Conservation (phyloP, 2,329 filamentous ascomycete genomes). For the Lanzia echinophila region DNA sequence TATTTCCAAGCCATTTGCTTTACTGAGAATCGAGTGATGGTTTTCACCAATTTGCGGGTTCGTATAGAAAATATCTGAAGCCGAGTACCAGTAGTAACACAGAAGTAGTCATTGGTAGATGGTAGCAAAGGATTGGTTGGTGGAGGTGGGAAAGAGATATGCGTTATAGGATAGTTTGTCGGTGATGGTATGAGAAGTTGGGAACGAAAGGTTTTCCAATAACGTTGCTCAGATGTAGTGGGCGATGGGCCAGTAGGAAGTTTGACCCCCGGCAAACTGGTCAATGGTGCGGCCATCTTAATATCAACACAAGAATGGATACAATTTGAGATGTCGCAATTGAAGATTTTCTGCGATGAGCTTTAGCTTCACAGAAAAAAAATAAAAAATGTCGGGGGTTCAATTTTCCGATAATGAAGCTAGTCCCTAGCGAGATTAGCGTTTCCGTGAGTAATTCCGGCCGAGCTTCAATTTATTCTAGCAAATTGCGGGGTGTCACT, state of each 20-base stretch:
- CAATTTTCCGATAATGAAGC: neutral
- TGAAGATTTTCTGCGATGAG: slow-evolving; percentile 3
- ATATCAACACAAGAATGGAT: neutral
- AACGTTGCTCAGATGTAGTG: slow-evolving; percentile 84
- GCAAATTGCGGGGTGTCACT: no score
- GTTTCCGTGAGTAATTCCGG: no score
- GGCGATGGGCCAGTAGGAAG: slow-evolving; percentile 76
- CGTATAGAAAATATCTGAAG: slow-evolving; percentile 91
- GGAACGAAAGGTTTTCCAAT: slow-evolving; percentile 94
- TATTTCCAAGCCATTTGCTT: no score
- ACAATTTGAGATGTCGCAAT: slow-evolving; percentile 3
- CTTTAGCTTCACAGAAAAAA: neutral
- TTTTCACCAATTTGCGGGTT: slow-evolving; percentile 87
- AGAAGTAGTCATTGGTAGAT: slow-evolving; percentile 66
- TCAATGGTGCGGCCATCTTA: slow-evolving; percentile 28
- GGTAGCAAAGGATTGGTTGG: slow-evolving; percentile 34
- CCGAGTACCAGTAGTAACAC: slow-evolving; percentile 87
- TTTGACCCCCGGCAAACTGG: slow-evolving; percentile 50
- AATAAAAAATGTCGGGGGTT: neutral
- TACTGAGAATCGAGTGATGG: slow-evolving; percentile 88
- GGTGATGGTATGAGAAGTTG: slow-evolving; percentile 81
- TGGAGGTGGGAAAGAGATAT: slow-evolving; percentile 67
- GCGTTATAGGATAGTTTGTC: slow-evolving; percentile 69
- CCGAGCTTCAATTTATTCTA: no score
- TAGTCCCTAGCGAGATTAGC: no score